These are phyloP conservation scores for Pholiota microspora DNA, from an alignment of 768 basidiomycete species.

Conservation along the genomic window DNA sequence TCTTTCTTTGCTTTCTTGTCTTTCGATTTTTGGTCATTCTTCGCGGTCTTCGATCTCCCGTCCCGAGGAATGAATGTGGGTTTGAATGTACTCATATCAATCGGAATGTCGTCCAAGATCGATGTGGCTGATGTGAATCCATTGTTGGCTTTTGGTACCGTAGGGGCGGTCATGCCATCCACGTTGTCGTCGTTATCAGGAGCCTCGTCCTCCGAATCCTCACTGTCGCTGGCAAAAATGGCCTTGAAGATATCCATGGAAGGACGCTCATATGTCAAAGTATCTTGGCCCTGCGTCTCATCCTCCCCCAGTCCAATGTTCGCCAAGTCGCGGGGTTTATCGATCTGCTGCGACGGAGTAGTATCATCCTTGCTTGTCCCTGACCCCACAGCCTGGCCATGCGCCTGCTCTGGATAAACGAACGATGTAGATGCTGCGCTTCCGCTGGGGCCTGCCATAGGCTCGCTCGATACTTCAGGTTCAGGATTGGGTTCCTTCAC, in stretches of 20 bases:
- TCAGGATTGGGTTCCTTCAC: conserved; percentile 64
- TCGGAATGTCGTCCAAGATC: conserved; percentile 23
- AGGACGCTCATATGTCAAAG: conserved; percentile 84
- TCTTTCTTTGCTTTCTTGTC: conserved; percentile 47
- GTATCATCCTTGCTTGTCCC: conserved; percentile 12
- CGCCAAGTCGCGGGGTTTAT: conserved; percentile 56
- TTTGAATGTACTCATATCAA: conserved; percentile 75
- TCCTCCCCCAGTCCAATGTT: conserved; percentile 94
- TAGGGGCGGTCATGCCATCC: conserved; percentile 18
- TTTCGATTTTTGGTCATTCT: conserved; percentile 31
- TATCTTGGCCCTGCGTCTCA: conserved; percentile 84
- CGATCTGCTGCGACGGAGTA: conserved; percentile 12
- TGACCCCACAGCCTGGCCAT: conserved; percentile 7
- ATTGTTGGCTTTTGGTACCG: conserved; percentile 11
- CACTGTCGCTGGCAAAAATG: conserved; percentile 94
- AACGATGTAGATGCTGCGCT: conserved; percentile 17
- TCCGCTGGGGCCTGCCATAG: conserved; percentile 18
- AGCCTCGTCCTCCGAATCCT: conserved; percentile 75
- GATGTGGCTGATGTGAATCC: conserved; percentile 16
- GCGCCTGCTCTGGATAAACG: conserved; percentile 22
- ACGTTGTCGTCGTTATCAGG: conserved; percentile 28
- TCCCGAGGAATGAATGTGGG: conserved; percentile 83
- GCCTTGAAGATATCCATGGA: conserved; percentile 95
- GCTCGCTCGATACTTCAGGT: conserved; percentile 38
- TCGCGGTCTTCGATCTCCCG: conserved; percentile 41